Percentiles rank a stretch among this genome's conserved stretches.
These are phyloP conservation scores for Tylopilus balloui DNA, from an alignment of 768 basidiomycete species.

Conservation along the genomic window DNA sequence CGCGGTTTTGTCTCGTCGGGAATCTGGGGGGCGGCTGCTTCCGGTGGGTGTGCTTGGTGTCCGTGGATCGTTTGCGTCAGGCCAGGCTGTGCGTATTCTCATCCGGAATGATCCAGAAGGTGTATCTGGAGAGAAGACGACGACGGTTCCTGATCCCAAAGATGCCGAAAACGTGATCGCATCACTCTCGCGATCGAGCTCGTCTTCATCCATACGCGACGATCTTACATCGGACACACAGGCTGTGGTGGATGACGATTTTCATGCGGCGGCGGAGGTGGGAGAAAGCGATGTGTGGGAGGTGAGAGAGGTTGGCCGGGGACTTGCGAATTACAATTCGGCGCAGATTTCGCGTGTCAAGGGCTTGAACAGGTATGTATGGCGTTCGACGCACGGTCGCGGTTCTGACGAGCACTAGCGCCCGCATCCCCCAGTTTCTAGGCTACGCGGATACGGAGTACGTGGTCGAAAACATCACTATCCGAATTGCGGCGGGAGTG, in stretches of 20 bases:
- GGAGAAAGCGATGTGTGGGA: conserved; percentile 57
- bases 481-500: conserved; percentile 45
- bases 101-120: conserved; percentile 41
- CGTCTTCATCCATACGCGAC: conserved; percentile 32
- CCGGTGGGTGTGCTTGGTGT: conserved; percentile 87
- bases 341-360: conserved; percentile 85
- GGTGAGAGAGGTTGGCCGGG: conserved; percentile 86
- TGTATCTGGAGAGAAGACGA: conserved; percentile 21
- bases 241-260: conserved; percentile 32
- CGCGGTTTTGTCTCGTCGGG: conserved; percentile 73
- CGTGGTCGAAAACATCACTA: conserved; percentile 93
- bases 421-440: conserved; percentile 70
- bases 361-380: conserved; percentile 79
- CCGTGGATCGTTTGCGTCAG: conserved; percentile 85
- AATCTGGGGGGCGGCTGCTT: conserved; percentile 88
- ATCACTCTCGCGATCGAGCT: conserved; percentile 36
- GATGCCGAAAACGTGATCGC: conserved; percentile 28
- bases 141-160: conserved; percentile 20
- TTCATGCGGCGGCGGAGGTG: conserved; percentile 24
- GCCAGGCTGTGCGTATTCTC: conserved; percentile 88
- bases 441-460: conserved; percentile 97
- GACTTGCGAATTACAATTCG: conserved; percentile 94
- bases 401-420: conserved; percentile 42
- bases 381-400: neutral
- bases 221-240: conserved; percentile 22